Conservation (phyloP, 2,329 filamentous ascomycete genomes). For the Drechslera avenae region DNA sequence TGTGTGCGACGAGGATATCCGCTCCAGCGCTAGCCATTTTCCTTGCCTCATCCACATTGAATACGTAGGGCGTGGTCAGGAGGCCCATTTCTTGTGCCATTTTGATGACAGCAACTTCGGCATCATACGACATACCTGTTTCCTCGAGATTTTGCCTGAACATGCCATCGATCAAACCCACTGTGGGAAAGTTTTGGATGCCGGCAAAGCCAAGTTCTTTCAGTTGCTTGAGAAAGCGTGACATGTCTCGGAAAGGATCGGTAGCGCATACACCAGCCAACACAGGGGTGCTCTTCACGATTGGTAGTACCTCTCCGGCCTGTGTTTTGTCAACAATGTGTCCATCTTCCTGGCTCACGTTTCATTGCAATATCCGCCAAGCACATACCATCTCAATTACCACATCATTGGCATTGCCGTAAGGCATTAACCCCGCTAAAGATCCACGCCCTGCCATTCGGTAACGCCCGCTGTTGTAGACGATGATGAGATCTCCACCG, state of each 20-base stretch:
- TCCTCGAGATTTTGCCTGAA: slow-evolving; percentile 73
- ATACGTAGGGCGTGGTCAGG: slow-evolving; percentile 73
- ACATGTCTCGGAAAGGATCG: slow-evolving; percentile 70
- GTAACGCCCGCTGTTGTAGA: slow-evolving; percentile 75
- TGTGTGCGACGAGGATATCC: slow-evolving; percentile 70
- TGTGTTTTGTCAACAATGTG: slow-evolving; percentile 25
- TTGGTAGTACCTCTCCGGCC: slow-evolving; percentile 68
- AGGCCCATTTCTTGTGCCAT: slow-evolving; percentile 64
- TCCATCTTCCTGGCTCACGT: rapidly evolving
- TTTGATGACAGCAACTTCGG: slow-evolving; percentile 70
- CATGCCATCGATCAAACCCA: slow-evolving; percentile 70
- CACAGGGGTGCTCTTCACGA: slow-evolving; percentile 68
- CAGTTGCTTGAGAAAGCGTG: slow-evolving; percentile 64
- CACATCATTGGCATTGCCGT: slow-evolving; percentile 71
- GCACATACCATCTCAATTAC: slow-evolving; percentile 67
- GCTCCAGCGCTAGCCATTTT: slow-evolving; percentile 69
- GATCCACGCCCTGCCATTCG: slow-evolving; percentile 75
- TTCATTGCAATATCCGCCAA: no score
- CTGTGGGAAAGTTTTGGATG: slow-evolving; percentile 75
- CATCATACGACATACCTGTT: slow-evolving; percentile 71
- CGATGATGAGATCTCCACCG: slow-evolving; percentile 70
- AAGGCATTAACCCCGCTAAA: slow-evolving; percentile 72
- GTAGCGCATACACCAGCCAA: slow-evolving; percentile 73
- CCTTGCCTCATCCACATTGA: slow-evolving; percentile 64
- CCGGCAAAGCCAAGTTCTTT: slow-evolving; percentile 69